These are phyloP conservation scores for Quambalaria eucalypti DNA, from an alignment of 1,284 basidiomycete genomes.

Conservation along the genomic window DNA sequence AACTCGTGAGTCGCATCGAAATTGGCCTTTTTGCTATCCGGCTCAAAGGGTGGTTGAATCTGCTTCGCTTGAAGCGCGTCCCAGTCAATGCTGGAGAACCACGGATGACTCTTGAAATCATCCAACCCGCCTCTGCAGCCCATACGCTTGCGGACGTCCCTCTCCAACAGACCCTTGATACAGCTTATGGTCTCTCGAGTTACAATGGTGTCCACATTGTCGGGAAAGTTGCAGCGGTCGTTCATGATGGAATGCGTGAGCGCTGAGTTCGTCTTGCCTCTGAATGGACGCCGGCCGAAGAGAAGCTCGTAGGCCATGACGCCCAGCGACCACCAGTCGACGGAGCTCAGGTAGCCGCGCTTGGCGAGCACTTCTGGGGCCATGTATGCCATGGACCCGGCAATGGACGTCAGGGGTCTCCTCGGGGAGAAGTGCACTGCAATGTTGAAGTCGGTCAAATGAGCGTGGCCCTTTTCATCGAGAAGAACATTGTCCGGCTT, in stretches of 20 bases:
- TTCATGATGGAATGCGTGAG: conserved; percentile 37
- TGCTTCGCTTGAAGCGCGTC: conserved; percentile 65
- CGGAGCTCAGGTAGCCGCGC: conserved; percentile 32
- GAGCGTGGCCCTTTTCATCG: conserved; percentile 83
- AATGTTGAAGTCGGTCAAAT: conserved; percentile 96
- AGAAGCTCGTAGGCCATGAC: conserved; percentile 37
- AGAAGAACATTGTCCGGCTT: conserved; percentile 96
- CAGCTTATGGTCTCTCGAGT: conserved; percentile 23
- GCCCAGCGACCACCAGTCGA: conserved; percentile 41
- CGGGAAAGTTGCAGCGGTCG: conserved; percentile 34
- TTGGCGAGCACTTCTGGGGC: conserved; percentile 44
- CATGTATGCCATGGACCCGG: conserved; percentile 90
- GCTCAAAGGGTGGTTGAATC: conserved; percentile 74
- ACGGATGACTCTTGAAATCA: conserved; percentile 64
- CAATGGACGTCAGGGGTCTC: conserved; percentile 76
- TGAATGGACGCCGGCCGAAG: conserved; percentile 35
- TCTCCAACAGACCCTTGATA: conserved; percentile 57
- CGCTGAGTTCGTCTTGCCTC: conserved; percentile 38
- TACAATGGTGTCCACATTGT: conserved; percentile 37
- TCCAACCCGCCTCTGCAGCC: conserved; percentile 66
- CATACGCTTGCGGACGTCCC: conserved; percentile 70
- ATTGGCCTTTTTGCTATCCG: conserved; percentile 97
- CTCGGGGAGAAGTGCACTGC: conserved; percentile 89
- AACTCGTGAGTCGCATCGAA: conserved; percentile 98
- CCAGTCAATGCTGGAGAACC: conserved; percentile 84